phyloP scores from a whole-genome alignment of 257 asterid genomes.

The Solanum dulcamara region DNA sequence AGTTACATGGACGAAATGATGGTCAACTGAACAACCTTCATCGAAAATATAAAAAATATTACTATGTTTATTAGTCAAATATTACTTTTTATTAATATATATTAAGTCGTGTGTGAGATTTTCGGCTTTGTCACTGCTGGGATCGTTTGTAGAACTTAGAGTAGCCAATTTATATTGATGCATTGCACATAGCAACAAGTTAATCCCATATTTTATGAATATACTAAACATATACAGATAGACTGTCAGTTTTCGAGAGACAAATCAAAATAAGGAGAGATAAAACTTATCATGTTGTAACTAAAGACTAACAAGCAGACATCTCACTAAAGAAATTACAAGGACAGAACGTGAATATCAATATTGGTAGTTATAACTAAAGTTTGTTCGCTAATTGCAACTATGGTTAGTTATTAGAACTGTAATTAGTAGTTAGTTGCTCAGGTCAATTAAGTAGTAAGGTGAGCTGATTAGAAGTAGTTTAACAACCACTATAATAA shows the following conservation, averaged over 20 bases:
- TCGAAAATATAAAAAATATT: too few relatives aligned
- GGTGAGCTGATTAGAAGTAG: not conserved
- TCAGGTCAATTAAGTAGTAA: not conserved
- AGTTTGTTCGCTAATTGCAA: not conserved
- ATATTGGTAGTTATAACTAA: not conserved
- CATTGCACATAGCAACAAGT: not conserved
- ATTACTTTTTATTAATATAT: not conserved
- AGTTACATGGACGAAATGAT: too few relatives aligned
- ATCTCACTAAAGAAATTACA: not conserved
- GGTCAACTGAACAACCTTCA: too few relatives aligned
- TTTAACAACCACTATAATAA: not conserved
- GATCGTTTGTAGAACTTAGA: too few relatives aligned
- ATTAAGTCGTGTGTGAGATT: not conserved
- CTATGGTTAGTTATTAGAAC: not conserved
- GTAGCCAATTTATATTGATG: not conserved
- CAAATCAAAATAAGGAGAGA: not conserved
- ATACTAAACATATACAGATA: not conserved
- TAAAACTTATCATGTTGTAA: not conserved
- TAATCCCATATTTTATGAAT: not conserved
- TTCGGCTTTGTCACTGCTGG: fast-evolving
- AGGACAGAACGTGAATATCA: not conserved
- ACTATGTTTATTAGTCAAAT: not conserved
- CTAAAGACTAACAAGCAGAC: not conserved
- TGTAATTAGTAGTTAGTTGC: not conserved
- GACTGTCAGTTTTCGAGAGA: not conserved